Base-by-base conservation (phyloP, 495 filamentous ascomycete genomes). In the Talaromyces nanjingensis region DNA sequence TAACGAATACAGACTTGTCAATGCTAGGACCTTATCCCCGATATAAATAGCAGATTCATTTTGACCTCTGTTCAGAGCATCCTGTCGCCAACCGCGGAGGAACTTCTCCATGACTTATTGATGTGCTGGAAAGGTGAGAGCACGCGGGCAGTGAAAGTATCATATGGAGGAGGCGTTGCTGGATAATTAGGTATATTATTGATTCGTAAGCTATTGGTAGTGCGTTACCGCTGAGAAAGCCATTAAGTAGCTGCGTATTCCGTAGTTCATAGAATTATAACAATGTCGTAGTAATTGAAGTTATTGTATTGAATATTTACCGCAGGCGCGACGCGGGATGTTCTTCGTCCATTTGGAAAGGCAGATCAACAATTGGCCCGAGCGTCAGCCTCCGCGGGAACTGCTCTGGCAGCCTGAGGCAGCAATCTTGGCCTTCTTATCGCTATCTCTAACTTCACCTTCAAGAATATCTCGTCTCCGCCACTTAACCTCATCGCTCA, bases 1-100 rank as follows among this genome's bases (percentile, higher is more conserved):
- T 5, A 20, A 60, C 33, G 8, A 57, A 37, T 68, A 74, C 84
- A 65, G 77, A 98, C 94, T 89, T 37, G 93, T 97, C 69, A 98
- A 82, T 59, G 93, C 93, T 42, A 97, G 81, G 65, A 98, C 82
- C 81, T 99, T 98, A 80, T 99, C 94, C 24, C 91, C 93, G 68
- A 98, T 91, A 71, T 92, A 98, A 70, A 97, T 92, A 59, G 96
- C 96, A 9, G 94, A 87, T 56, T 97, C 93, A 74, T 96, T 91
- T 70, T 99, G 93, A 62, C 94, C 89, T 72, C 94, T 96, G 73
- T 93, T 91, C 65, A 93, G 75, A 64, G 92, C 91, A 79, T 97
- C 91, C 76, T 96, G 89, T 65, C 92, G 83, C 94, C 94, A 99
- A 67, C 87, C 87, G 65, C 91, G 87, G 59, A 99, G 84, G 68